Evolutionary conservation across 495 filamentous ascomycete species (phyloP), one percentile per base, ranked within the genome.

Genomic region (Monascus purpureus): DNA sequence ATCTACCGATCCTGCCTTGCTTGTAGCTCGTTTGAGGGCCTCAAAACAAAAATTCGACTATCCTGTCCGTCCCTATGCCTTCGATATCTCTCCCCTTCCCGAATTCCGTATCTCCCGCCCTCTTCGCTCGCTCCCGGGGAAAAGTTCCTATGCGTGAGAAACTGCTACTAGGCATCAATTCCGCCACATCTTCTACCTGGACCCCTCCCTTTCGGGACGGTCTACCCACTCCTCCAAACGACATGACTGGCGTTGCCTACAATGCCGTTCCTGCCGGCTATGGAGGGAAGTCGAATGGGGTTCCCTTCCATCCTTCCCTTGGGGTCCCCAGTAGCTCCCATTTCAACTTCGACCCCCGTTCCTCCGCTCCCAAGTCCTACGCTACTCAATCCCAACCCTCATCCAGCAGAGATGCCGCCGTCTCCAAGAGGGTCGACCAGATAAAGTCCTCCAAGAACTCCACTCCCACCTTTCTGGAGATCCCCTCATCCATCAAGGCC

Each of bases 401-500:
- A 3, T 37, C 52, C 5, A 37, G 15, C 12, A 52, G 59, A 25
- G 46, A 55, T 19, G 40, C 27, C 13, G 26, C 43, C 2, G 30
- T 43, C 7, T 35, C 45, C 1, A 53, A 57, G 20, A 31, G 42
- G 0, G 37, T 34, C 13, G 30, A 25, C 2, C 48, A 49, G 28
- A 55, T 55, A 38, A 64, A 54, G 25, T 44, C 46, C 8, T 43
- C 43, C 1, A 36, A 52, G 23, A 65, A 59, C 13, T 59, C 73
- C 41, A 70, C 70, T 2, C 53, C 57, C 15, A 71, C 79, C 17
- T 79, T 73, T 47, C 57, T 85, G 20, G 68, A 75, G 36, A 73
- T 90, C 13, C 84, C 84, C 4, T 43, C 63, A 12, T 72, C 81
- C 13, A 85, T 93, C 41, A 85, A 76, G 38, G 55, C 73, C 8